These are phyloP conservation scores for Durotheca rogersii DNA, from an alignment of 495 filamentous ascomycete genomes.

Conservation along the genomic window DNA sequence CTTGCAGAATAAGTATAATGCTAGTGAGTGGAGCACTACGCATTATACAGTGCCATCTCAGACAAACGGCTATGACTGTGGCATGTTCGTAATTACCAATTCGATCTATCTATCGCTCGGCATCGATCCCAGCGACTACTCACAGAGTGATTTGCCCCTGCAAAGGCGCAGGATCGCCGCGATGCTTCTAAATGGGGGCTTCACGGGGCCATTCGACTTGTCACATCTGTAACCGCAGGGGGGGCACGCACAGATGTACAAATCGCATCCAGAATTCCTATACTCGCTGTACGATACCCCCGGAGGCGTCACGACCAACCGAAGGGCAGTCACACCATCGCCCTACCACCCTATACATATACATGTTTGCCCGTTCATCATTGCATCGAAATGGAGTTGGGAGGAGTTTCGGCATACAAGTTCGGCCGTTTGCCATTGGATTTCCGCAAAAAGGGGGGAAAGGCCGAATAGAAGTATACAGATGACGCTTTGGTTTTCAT, in stretches of 20 bases:
- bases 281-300: too few species aligned
- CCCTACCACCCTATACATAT: too few species aligned
- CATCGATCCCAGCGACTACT: slow-evolving; percentile 61
- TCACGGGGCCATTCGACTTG: slow-evolving; percentile 50
- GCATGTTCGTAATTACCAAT: slow-evolving; percentile 75
- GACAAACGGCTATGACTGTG: slow-evolving; percentile 74
- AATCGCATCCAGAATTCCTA: not conserved
- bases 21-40: slow-evolving; percentile 62
- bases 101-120: slow-evolving; percentile 68
- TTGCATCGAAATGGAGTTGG: not conserved
- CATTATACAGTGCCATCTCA: slow-evolving; percentile 56
- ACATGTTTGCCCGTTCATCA: too few species aligned
- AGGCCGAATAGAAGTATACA: not conserved
- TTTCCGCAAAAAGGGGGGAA: not conserved
- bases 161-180: slow-evolving; percentile 67
- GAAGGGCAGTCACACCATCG: too few species aligned
- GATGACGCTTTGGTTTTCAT: not conserved
- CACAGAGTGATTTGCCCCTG: slow-evolving; percentile 54
- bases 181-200: slow-evolving; percentile 66
- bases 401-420: not conserved
- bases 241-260: not conserved
- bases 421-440: not conserved
- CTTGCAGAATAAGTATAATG: slow-evolving; percentile 57
- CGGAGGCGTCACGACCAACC: too few species aligned
- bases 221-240: slow-evolving; percentile 26